Base-by-base conservation (phyloP, 805 yeast genomes). In the Nematodospora valgi region DNA sequence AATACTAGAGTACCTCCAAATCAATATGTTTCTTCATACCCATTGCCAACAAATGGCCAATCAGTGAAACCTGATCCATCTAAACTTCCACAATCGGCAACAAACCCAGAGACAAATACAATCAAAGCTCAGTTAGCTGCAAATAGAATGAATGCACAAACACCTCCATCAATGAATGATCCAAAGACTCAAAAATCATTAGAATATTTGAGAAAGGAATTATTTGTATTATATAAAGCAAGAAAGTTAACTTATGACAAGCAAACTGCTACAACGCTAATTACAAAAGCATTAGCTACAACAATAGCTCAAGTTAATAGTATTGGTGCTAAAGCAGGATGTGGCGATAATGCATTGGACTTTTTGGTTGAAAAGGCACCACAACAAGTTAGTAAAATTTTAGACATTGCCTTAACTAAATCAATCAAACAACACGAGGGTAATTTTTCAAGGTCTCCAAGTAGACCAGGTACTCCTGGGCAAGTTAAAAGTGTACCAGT, bases 201-300 rank as follows among this genome's bases (percentile, higher is more conserved):
- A 53, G 77, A 85, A 2, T 83, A 86, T 48, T 62, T 91, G 37
- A 96, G 91, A 59, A 88, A 86, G 49, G 96, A 89, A 53, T 66
- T 91, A 16, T 82, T 86, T 48, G 74, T 80, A 10, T 72, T 89
- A 38, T 83, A 94, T 21, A 86, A 85, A 50, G 86, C 83, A 37
- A 67, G 88, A 41, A 82, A 77, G 47, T 49, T 68, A 27, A 77
- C 86, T 40, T 76, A 81, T 40, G 86, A 83, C 39, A 85, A 86
- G 25, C 88, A 83, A 17, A 78, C 87, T 5, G 86, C 91, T 33
- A 85, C 96, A 0, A 85, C 80, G 40, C 78, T 88, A 36, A 68
- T 89, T 47, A 89, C 96, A 6, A 88, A 85, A 48, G 96, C 96
- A 1, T 69, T 89, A 46, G 96, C 96, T 3, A 84, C 89, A 67